Base-by-base conservation (phyloP, 176 grass and related monocot genomes). In the Poa annua region DNA sequence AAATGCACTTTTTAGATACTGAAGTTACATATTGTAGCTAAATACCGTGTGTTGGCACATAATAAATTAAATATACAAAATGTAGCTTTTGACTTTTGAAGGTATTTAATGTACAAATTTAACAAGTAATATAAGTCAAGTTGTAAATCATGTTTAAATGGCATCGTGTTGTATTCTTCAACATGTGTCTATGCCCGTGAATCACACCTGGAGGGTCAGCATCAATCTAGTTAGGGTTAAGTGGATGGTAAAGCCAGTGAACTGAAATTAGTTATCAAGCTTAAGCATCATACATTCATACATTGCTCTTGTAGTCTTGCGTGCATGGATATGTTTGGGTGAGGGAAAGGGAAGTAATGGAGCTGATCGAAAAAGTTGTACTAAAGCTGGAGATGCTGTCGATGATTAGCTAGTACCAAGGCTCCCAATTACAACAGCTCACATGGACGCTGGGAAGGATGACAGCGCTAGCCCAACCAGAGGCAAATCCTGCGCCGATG, bases 391-490 rank as follows among this genome's bases (percentile, higher is more conserved):
- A 84, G 68, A 62, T 75, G 44, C 44, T 2, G 11, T 47, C 11
- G 51, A 29, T 67, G 69, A 84, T 76, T 22, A 75, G 9, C 69
- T 22, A 75, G 9, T 47, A 47, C 48, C 22, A 13, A 48, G 3
- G 48, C 24, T 22, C 56, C 48, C 45, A 56, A 74, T 57, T n/a
- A 69, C 71, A 81, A 76, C 82, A 89, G 62, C 71, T 62, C 87
- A 89, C 87, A 85, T 85, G 87, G 82, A 2, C 69, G 21, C 61
- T 53, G 62, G 49, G 16, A 20, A 25, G 33, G 70, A 35, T 77
- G 83, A 89, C 26, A 71, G 83, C 33, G 82, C 17, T 62, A 85
- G 77, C 82, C 22, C 63, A 89, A 81, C 83, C 77, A 14, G 76
- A 19, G 11, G 71, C 41, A 22, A 35, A 33, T 32, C 52, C 59